Conservation (phyloP, 2,329 filamentous ascomycete genomes). For the Emergomyces pasteurianus region DNA sequence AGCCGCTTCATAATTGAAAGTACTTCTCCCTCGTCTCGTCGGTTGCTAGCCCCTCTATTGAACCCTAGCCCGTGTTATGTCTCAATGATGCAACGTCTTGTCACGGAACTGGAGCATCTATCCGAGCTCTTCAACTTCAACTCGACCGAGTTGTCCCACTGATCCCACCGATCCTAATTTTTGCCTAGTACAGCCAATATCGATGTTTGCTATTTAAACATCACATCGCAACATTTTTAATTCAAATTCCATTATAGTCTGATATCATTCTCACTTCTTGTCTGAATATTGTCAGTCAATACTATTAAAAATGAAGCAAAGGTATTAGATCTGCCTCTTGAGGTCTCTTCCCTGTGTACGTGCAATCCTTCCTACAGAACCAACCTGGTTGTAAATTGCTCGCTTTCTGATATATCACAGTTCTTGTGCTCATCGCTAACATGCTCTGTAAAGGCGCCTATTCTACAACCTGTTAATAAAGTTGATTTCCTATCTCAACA, state of each 20-base stretch:
- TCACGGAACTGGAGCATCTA: not conserved
- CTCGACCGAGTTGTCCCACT: not conserved
- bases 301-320: conserved; percentile 4
- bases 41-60: not conserved
- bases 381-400: not conserved
- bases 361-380: not conserved
- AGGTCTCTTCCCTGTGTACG: conserved; percentile 11
- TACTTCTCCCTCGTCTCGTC: not conserved
- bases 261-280: not conserved
- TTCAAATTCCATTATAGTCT: not conserved
- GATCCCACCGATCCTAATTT: not conserved
- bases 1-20: not conserved
- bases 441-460: conserved; percentile 2
- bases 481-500: not conserved
- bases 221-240: not conserved
- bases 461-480: not conserved
- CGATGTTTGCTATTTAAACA: not conserved
- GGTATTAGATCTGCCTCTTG: conserved; percentile 12
- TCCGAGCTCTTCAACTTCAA: not conserved
- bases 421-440: conserved; percentile 8
- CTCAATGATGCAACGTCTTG: not conserved
- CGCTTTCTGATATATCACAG: not conserved
- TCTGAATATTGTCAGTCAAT: conserved; percentile 8
- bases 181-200: not conserved
- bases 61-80: not conserved